These are phyloP conservation scores for Caloboletus inedulis DNA, from an alignment of 1,284 basidiomycete species.

Conservation along the genomic window DNA sequence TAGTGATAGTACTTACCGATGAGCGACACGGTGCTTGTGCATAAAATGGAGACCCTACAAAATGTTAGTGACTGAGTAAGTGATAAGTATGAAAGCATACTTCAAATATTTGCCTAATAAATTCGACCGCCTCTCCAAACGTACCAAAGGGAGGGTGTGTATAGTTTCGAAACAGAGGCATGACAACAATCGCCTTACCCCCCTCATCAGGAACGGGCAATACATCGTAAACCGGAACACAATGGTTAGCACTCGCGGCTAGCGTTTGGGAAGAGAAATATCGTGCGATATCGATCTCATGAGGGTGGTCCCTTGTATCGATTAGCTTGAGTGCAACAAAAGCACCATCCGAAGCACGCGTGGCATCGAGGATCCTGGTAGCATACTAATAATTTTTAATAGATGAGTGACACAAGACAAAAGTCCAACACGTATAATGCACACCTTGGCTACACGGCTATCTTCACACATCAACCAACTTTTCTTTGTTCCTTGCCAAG, in stretches of 20 bases:
- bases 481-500: conserved; percentile 18
- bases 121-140: conserved; percentile 35
- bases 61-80: not conserved
- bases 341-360: conserved; percentile 28
- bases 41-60: conserved; percentile 23
- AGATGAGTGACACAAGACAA: not conserved
- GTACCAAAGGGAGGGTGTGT: conserved; percentile 26
- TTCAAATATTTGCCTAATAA: conserved; percentile 37
- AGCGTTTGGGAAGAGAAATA: conserved; percentile 20
- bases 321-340: conserved; percentile 34
- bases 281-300: conserved; percentile 28
- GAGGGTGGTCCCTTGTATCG: conserved; percentile 10
- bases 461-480: conserved; percentile 33
- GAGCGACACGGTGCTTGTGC: conserved; percentile 2
- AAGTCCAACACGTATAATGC: not conserved
- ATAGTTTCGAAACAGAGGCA: conserved; percentile 32
- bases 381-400: conserved; percentile 3
- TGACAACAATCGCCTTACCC: conserved; percentile 26
- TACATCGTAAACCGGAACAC: conserved; percentile 34
- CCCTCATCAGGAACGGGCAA: conserved; percentile 17
- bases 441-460: conserved; percentile 3
- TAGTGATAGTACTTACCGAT: conserved; percentile 5
- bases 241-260: conserved; percentile 31
- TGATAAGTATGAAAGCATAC: conserved; percentile 13
- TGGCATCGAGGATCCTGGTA: conserved; percentile 32